Evolutionary conservation across 305 asterid genomes (phyloP).

Genomic region (Andrographis paniculata): DNA sequence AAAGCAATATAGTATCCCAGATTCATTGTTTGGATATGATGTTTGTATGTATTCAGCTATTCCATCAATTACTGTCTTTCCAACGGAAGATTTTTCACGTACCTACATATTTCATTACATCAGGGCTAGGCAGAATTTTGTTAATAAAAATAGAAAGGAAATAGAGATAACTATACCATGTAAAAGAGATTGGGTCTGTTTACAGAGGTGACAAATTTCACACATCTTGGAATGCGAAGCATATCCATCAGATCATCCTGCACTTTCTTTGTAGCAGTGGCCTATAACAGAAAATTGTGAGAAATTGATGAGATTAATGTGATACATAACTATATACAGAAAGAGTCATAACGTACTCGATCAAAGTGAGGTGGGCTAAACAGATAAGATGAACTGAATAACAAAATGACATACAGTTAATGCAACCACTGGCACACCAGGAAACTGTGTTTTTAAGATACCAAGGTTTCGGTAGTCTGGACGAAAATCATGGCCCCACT

Average conservation of each 20-base stretch:
- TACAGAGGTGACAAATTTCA: constrained; percentile 83
- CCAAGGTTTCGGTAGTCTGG: constrained; percentile 98
- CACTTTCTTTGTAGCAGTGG: constrained; percentile 90
- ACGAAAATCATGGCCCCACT: constrained; percentile 99
- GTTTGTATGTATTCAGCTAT: constrained; percentile 70
- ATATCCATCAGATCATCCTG: constrained; percentile 87
- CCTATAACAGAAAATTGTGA: constrained; percentile 43
- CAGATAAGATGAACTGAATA: constrained; percentile 11
- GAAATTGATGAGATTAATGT: too few relatives aligned
- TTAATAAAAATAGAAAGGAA: too few relatives aligned
- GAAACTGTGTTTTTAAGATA: constrained; percentile 94
- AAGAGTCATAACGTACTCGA: constrained; percentile 14
- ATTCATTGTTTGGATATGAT: constrained; percentile 80
- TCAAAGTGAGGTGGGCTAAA: neutral
- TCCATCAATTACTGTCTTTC: constrained; percentile 62
- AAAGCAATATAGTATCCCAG: constrained; percentile 96
- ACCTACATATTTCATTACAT: constrained; percentile 38
- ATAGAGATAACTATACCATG: constrained; percentile 42
- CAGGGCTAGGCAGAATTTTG: too few relatives aligned
- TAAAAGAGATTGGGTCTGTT: constrained; percentile 93
- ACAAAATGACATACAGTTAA: constrained; percentile 61
- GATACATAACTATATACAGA: too few relatives aligned
- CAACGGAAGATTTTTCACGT: constrained; percentile 77
- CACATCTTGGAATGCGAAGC: constrained; percentile 73
- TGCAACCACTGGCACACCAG: constrained; percentile 84